Conservation (phyloP, 768 basidiomycete genomes). For the Lentinula sp. region DNA sequence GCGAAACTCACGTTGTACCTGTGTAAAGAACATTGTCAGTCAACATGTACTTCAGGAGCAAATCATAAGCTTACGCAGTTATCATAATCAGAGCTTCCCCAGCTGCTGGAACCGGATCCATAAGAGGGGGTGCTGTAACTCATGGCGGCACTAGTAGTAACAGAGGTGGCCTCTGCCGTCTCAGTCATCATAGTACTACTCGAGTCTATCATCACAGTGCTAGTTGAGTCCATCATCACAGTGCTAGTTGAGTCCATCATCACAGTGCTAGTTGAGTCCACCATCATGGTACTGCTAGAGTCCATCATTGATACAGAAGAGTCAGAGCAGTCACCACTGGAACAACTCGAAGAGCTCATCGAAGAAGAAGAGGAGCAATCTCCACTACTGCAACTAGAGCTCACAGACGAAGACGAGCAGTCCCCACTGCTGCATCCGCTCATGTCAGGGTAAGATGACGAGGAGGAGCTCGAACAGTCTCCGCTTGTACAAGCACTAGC, state of each 20-base stretch:
- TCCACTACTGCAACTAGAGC: constrained; percentile 13
- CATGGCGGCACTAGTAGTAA: constrained; percentile 19
- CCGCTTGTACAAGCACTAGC: constrained; percentile 11
- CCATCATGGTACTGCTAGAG: constrained; percentile 1
- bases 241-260: background rate
- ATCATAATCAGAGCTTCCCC: constrained; percentile 53
- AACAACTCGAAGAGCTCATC: background rate
- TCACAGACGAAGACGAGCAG: background rate
- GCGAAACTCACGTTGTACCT: constrained; percentile 47
- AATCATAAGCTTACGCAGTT: constrained; percentile 35
- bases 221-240: background rate
- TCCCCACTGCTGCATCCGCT: background rate
- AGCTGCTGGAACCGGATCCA: constrained; percentile 57
- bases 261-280: constrained; percentile 20
- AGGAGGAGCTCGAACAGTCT: background rate
- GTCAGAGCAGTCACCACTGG: no score
- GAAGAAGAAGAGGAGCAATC: background rate
- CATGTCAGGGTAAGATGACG: background rate
- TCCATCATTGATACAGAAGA: background rate
- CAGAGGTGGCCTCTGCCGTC: constrained; percentile 10
- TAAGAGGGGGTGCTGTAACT: constrained; percentile 42
- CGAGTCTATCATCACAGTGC: background rate
- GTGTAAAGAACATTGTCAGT: background rate
- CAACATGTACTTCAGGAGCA: background rate
- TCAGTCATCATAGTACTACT: constrained; percentile 7